A percentile compares a stretch with the other conserved stretches of the same genome.
These are phyloP conservation scores for Lycium barbarum DNA, from an alignment of 257 asterid species.

Conservation along the genomic window DNA sequence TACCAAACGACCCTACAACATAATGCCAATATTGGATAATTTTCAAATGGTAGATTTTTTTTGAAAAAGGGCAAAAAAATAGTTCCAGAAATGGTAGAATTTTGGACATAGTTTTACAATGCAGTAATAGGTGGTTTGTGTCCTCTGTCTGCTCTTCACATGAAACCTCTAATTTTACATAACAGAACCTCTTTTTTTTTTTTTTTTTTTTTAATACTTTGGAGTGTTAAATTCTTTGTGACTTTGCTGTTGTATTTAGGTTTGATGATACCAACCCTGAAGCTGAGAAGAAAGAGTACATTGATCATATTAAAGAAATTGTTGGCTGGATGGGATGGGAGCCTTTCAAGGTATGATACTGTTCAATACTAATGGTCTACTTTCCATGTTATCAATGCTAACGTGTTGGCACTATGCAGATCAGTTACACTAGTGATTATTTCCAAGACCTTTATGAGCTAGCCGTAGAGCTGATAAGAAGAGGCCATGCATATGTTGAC, in stretches of 20 bases:
- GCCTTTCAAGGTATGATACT: slow-evolving; percentile 75
- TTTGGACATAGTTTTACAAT: neutral
- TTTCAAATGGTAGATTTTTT: too few species aligned
- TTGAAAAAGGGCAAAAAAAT: too few species aligned
- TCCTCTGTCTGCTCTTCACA: neutral
- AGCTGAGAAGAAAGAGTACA: slow-evolving; percentile 96
- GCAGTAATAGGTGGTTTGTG: neutral
- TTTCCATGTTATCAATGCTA: slow-evolving; percentile 28
- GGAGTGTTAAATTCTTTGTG: neutral
- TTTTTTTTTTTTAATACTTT: too few species aligned
- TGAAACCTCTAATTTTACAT: neutral
- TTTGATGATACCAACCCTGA: slow-evolving; percentile 97
- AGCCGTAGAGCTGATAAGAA: slow-evolving; percentile 82
- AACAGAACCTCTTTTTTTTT: neutral
- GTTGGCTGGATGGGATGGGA: slow-evolving; percentile 99
- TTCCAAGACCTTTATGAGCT: slow-evolving; percentile 89
- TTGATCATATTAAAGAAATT: slow-evolving; percentile 88
- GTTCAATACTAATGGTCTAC: neutral
- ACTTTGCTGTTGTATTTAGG: slow-evolving; percentile 46
- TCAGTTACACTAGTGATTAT: slow-evolving; percentile 91
- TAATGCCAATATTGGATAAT: too few species aligned
- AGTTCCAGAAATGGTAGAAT: too few species aligned
- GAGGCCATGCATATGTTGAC: slow-evolving; percentile 94
- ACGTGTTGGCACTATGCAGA: slow-evolving; percentile 50
- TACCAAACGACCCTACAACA: too few species aligned